Evolutionary conservation across 331 rosid species (phyloP), one percentile per base, ranked within the genome.

Genomic region (Rhamnella rubrinervis): DNA sequence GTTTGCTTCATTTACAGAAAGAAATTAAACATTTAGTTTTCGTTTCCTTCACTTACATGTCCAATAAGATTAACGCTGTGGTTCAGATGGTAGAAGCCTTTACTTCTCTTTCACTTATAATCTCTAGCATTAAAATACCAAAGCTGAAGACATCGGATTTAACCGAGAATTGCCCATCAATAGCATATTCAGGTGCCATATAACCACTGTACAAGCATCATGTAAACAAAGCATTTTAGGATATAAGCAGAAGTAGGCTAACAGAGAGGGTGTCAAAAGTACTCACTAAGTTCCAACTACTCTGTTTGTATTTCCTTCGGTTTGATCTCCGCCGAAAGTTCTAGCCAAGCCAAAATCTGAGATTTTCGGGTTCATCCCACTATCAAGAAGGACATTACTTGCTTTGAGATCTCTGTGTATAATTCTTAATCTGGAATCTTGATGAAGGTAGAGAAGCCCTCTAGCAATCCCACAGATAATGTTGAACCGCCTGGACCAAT

Each of bases 371-470:
- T 72, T 66, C 71, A 72, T 21, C 3, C 67, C 81, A 23, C 20
- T 19, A 59, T 80, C 81, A 49, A 80, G 84, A 55, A 80, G 71
- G 28, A 80, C 66, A 53, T 80, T 80, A 49, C 81, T 71, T 19
- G 77, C 77, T 66, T 80, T 80, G 35, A 80, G 63, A 61, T 80
- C 84, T 26, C 84, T 46, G 18, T 80, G 84, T 18, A 80, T 75
- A 38, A 80, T 80, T 58, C 84, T 75, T 59, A 80, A 64, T 63
- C 83, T 82, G 10, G 86, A 82, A 20, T 82, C 83, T 23, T 80
- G 77, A 56, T 84, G 85, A 57, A 87, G 86, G 62, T 87, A 87
- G 19, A 84, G 81, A 71, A 84, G 75, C 7, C 83, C 89, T 0
- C 80, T 37, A 0, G 84, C 84, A 70, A 82, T 58, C 15, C 89